Evolutionary conservation across 495 filamentous ascomycete genomes (phyloP).

Genomic region (Penicillium pulvis): DNA sequence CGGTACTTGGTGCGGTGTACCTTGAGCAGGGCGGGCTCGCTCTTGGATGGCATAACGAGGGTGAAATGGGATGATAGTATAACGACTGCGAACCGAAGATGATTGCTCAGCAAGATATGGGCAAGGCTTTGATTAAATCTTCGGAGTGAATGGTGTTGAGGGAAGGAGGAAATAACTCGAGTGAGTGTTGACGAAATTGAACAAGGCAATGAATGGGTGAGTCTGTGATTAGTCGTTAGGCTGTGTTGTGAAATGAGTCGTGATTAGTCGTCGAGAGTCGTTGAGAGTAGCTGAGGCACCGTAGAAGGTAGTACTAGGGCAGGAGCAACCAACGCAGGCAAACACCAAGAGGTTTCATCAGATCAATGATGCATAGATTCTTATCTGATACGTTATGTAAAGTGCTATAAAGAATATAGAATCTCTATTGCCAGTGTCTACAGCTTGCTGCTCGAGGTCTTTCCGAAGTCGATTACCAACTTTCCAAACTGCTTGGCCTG

Average conservation of each 20-base stretch:
- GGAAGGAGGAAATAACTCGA: background rate
- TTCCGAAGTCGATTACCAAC: slow-evolving; percentile 62
- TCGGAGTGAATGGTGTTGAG: background rate
- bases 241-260: too few relatives aligned
- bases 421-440: slow-evolving; percentile 20
- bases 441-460: slow-evolving; percentile 44
- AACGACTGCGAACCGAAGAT: background rate
- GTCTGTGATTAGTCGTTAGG: too few relatives aligned
- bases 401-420: too few relatives aligned
- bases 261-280: too few relatives aligned
- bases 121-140: background rate
- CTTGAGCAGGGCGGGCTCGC: too few relatives aligned
- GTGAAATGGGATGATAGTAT: background rate
- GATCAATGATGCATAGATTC: background rate
- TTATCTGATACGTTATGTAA: background rate
- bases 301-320: too few relatives aligned
- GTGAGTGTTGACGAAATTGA: background rate
- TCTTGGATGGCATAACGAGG: too few relatives aligned
- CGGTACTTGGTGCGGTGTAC: background rate
- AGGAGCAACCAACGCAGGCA: background rate
- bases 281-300: too few relatives aligned
- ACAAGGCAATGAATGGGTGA: background rate
- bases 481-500: slow-evolving; percentile 78
- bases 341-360: background rate
- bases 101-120: background rate